Percentiles rank a stretch among this genome's conserved stretches.
Conservation (phyloP, 2,329 filamentous ascomycete genomes). For the Fusarium sp. region DNA sequence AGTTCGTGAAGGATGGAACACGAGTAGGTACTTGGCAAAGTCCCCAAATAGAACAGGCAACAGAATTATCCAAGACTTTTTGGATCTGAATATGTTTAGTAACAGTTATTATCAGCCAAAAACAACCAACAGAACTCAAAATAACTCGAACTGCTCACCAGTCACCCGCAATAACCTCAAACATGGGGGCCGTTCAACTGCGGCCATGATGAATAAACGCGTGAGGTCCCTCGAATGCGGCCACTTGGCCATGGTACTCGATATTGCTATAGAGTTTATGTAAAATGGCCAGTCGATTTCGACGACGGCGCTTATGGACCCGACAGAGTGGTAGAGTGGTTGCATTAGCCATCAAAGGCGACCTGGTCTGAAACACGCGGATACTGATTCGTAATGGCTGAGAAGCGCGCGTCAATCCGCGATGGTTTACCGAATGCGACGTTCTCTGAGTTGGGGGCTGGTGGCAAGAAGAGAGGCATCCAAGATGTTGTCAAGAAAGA, state of each 20-base stretch:
- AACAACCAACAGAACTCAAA: neutral
- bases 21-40: slow-evolving; percentile 2
- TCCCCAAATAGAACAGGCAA: slow-evolving; percentile 5
- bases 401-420: neutral
- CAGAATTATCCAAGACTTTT: neutral
- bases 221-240: slow-evolving; percentile 1
- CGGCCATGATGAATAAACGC: slow-evolving; percentile 4
- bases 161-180: slow-evolving; percentile 15
- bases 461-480: slow-evolving; percentile 28
- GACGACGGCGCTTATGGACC: slow-evolving; percentile 19
- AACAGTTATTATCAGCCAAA: neutral
- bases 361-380: slow-evolving; percentile 13
- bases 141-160: slow-evolving; percentile 4
- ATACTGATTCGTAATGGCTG: neutral
- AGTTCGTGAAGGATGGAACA: slow-evolving; percentile 2
- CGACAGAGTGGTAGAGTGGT: slow-evolving; percentile 17
- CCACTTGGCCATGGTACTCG: neutral
- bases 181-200: slow-evolving; percentile 1
- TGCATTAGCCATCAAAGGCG: slow-evolving; percentile 3
- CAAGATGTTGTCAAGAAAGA: neutral
- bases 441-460: neutral
- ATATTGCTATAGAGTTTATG: neutral
- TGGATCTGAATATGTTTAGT: slow-evolving; percentile 6
- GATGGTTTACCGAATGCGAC: neutral
- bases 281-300: neutral